phyloP scores from a whole-genome alignment of 2,329 filamentous ascomycete species.

The Xylariaceae sp. region DNA sequence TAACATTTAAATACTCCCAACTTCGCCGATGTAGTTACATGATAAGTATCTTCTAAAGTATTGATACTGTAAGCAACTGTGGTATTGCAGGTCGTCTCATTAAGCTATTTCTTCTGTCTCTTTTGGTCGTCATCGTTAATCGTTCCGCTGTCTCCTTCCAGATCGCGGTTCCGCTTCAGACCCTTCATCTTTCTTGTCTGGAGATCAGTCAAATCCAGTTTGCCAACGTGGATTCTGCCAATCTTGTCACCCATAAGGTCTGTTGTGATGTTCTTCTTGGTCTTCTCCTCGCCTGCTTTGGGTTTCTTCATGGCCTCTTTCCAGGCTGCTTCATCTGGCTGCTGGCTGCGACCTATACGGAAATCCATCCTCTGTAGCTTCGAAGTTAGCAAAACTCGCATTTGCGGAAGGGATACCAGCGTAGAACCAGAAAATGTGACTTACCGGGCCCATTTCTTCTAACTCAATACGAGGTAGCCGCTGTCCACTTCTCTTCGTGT shows the following conservation, averaged over 20 bases:
- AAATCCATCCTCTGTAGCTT: constrained; percentile 54
- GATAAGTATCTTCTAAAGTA: constrained; percentile 6
- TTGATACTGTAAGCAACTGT: background rate
- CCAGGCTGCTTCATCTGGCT: constrained; percentile 78
- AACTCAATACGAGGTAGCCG: constrained; percentile 89
- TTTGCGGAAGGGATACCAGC: background rate
- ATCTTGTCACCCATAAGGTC: constrained; percentile 96
- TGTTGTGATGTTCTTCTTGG: constrained; percentile 96
- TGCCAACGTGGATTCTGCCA: constrained; percentile 87
- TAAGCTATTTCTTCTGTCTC: constrained; percentile 45
- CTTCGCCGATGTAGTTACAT: constrained; percentile 19
- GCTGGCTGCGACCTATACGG: constrained; percentile 78
- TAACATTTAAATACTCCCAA: constrained; percentile 30
- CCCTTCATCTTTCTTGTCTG: constrained; percentile 99
- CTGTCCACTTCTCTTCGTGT: constrained; percentile 85
- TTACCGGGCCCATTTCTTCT: constrained; percentile 92
- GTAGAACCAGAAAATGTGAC: constrained; percentile 47
- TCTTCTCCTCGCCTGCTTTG: constrained; percentile 74
- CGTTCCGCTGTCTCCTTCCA: constrained; percentile 61
- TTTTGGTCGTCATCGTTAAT: constrained; percentile 53
- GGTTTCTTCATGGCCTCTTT: constrained; percentile 92
- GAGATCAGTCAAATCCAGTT: constrained; percentile 84
- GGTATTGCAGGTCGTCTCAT: constrained; percentile 18
- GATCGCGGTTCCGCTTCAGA: constrained; percentile 80
- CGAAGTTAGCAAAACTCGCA: constrained; percentile 11